Evolutionary conservation across 106 monocot species (phyloP).

Genomic region (Apostasia shenzhenica): DNA sequence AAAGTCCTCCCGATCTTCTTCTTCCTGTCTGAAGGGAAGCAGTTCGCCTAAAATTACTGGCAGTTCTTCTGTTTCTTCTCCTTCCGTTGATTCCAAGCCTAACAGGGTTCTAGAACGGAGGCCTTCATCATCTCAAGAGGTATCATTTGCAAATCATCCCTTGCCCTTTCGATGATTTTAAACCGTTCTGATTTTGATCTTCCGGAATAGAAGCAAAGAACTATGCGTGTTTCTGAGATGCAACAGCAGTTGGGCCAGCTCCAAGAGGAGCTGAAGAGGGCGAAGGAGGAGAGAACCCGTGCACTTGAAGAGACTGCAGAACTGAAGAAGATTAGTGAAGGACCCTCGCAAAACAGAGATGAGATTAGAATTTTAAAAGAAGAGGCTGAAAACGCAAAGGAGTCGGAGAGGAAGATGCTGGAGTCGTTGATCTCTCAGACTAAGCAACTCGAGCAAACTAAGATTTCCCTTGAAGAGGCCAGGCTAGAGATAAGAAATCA

Average conservation of each 20-base stretch:
- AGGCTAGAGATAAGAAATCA: constrained; percentile 6
- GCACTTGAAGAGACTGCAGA: constrained; percentile 36
- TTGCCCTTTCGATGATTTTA: neutral
- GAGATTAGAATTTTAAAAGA: neutral
- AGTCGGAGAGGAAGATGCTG: constrained; percentile 1
- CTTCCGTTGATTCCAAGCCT: neutral
- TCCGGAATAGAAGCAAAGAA: constrained; percentile 4
- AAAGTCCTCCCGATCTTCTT: neutral
- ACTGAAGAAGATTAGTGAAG: constrained; percentile 15
- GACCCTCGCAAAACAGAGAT: neutral
- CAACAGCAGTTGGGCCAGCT: constrained; percentile 34
- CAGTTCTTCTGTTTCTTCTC: neutral
- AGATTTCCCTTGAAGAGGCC: constrained; percentile 5
- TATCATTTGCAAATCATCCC: neutral
- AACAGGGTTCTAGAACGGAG: neutral
- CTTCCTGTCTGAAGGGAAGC: neutral
- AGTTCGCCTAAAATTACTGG: neutral
- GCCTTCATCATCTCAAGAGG: neutral
- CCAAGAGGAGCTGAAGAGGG: constrained; percentile 48
- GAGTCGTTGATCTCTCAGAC: constrained; percentile 6
- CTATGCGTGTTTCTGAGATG: constrained; percentile 19
- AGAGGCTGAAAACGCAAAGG: neutral
- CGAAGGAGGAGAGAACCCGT: constrained; percentile 36
- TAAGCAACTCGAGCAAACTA: neutral
- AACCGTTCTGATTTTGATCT: neutral